phyloP scores from a whole-genome alignment of 148 eudicot species.

The Suaeda aralocaspica region DNA sequence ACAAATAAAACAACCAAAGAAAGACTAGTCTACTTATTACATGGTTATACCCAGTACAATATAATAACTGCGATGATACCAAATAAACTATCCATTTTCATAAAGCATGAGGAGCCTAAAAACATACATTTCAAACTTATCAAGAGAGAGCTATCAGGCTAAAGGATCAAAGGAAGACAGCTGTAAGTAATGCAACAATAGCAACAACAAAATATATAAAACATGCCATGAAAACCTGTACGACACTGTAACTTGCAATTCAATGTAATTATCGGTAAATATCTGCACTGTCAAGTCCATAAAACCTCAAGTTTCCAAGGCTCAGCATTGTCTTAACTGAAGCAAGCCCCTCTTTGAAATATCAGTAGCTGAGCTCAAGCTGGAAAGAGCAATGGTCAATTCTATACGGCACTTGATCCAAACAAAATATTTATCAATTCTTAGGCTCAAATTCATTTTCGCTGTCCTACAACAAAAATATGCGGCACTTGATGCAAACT shows the following conservation, averaged over 20 bases:
- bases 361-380: not conserved
- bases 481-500: too few relatives aligned
- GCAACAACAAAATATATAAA: constrained; percentile 16
- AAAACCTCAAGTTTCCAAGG: not conserved
- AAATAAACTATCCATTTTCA: not conserved
- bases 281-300: not conserved
- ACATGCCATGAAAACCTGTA: too few relatives aligned
- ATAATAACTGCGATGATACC: too few relatives aligned
- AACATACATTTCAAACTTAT: not conserved
- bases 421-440: constrained; percentile 55
- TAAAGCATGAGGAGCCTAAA: not conserved
- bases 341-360: not conserved
- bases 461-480: constrained; percentile 82
- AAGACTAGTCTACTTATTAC: too few relatives aligned
- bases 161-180: not conserved
- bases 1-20: too few relatives aligned
- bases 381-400: not conserved
- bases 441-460: constrained; percentile 71
- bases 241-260: not conserved
- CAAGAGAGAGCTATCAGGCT: not conserved
- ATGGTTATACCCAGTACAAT: too few relatives aligned
- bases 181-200: not conserved
- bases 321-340: not conserved
- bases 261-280: not conserved
- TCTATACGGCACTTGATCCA: not conserved